These are phyloP conservation scores for Schwanniomyces sp. DNA, from an alignment of 805 yeast species.

Conservation along the genomic window DNA sequence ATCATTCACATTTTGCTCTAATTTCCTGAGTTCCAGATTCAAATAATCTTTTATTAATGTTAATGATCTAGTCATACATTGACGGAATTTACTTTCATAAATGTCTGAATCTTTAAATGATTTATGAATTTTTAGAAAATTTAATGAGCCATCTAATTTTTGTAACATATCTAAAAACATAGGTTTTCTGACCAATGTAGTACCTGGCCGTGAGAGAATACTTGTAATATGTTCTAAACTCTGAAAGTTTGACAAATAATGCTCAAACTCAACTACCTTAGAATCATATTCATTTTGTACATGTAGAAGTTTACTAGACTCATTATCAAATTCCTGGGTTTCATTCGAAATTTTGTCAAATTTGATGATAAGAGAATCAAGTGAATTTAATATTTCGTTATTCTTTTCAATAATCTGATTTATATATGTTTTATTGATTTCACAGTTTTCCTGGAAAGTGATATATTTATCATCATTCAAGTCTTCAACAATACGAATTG, in stretches of 20 bases:
- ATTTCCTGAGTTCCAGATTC: slow-evolving; percentile 38
- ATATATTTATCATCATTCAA: slow-evolving; percentile 30
- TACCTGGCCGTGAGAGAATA: slow-evolving; percentile 63
- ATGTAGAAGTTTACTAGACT: slow-evolving; percentile 50
- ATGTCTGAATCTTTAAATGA: slow-evolving; percentile 65
- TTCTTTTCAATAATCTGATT: slow-evolving; percentile 45
- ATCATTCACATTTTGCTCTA: slow-evolving; percentile 19
- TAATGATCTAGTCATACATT: slow-evolving; percentile 79
- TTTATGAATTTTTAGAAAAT: slow-evolving; percentile 48
- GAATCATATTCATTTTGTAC: slow-evolving; percentile 43
- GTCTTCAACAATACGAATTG: slow-evolving; percentile 40
- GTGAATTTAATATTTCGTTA: slow-evolving; percentile 39
- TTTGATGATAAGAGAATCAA: slow-evolving; percentile 49
- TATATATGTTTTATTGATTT: slow-evolving; percentile 21
- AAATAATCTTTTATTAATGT: slow-evolving; percentile 72
- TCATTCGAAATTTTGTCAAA: slow-evolving; percentile 61
- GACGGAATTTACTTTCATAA: slow-evolving; percentile 72
- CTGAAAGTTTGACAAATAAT: slow-evolving; percentile 61
- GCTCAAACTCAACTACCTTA: slow-evolving; percentile 45
- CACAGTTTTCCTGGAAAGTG: slow-evolving; percentile 36
- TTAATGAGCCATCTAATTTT: slow-evolving; percentile 66
- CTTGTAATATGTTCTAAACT: slow-evolving; percentile 68
- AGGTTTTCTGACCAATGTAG: slow-evolving; percentile 55
- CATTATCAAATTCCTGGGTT: slow-evolving; percentile 61
- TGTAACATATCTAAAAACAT: slow-evolving; percentile 46